Conservation (phyloP, 2,329 filamentous ascomycete genomes). For the Anthostomella pinea region DNA sequence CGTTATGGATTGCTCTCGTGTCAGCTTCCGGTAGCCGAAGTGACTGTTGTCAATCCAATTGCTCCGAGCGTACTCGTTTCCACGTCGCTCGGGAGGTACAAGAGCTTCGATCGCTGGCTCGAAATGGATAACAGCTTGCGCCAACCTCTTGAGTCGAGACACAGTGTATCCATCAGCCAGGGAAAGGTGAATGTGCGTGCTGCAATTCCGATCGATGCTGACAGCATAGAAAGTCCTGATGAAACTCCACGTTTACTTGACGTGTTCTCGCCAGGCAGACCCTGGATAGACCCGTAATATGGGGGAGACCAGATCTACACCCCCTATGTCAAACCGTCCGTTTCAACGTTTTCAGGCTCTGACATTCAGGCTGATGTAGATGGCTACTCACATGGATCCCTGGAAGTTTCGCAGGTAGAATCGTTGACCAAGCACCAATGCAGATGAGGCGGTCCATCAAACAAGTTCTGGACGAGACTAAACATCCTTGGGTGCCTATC, state of each 20-base stretch:
- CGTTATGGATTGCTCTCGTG: background rate
- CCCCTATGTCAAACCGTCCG: too few relatives aligned
- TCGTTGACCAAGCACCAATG: too few relatives aligned
- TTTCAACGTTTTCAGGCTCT: too few relatives aligned
- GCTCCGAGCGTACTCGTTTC: constrained; percentile 1
- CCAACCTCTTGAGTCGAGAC: constrained; percentile 1
- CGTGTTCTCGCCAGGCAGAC: background rate
- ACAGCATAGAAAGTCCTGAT: background rate
- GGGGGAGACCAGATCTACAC: background rate
- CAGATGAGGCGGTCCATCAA: too few relatives aligned
- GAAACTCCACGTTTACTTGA: background rate
- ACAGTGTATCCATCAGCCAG: background rate
- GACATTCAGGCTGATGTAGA: too few relatives aligned
- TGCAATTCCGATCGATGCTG: background rate
- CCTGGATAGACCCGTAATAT: background rate
- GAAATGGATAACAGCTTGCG: constrained; percentile 1
- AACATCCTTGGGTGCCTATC: too few relatives aligned
- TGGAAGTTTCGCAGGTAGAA: too few relatives aligned
- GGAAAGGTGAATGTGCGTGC: background rate
- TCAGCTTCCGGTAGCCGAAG: background rate
- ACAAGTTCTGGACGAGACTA: too few relatives aligned
- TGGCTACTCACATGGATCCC: too few relatives aligned
- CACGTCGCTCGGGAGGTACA: background rate
- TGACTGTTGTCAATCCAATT: constrained; percentile 2
- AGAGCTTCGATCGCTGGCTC: constrained; percentile 1